These are phyloP conservation scores for Kalaharituber pfeilii DNA, from an alignment of 2,329 filamentous ascomycete species.

Conservation along the genomic window DNA sequence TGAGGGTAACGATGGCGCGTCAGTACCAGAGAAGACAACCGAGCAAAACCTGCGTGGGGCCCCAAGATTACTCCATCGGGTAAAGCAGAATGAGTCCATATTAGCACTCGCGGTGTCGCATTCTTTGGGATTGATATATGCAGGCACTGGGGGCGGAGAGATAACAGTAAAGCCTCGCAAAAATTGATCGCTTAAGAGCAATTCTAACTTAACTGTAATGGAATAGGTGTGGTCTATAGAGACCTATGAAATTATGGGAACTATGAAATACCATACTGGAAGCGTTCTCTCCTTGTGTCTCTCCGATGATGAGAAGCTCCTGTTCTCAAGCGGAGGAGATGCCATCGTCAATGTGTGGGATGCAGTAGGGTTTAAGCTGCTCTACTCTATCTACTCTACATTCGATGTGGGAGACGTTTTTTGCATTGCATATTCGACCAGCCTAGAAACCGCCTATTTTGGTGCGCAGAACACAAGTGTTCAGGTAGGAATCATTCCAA, in stretches of 20 bases:
- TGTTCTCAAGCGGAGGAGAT: slow-evolving; percentile 88
- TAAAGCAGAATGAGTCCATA: slow-evolving; percentile 61
- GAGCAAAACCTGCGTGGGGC: slow-evolving; percentile 6
- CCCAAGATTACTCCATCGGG: slow-evolving; percentile 55
- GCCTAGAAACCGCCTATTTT: slow-evolving; percentile 67
- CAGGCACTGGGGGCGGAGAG: slow-evolving; percentile 83
- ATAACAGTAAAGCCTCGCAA: slow-evolving; percentile 44
- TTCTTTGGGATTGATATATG: slow-evolving; percentile 52
- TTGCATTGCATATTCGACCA: slow-evolving; percentile 72
- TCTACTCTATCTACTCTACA: slow-evolving; percentile 81
- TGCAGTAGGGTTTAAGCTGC: slow-evolving; percentile 52
- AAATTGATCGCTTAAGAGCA: neutral
- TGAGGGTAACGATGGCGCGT: neutral
- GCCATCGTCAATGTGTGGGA: slow-evolving; percentile 88
- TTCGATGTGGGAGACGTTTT: slow-evolving; percentile 95
- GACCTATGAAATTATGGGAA: slow-evolving; percentile 63
- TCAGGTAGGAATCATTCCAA: slow-evolving; percentile 36
- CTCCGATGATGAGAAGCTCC: slow-evolving; percentile 52
- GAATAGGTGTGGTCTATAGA: slow-evolving; percentile 60
- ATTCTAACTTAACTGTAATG: neutral
- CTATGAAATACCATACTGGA: slow-evolving; percentile 76
- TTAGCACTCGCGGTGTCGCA: slow-evolving; percentile 68
- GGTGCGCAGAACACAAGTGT: slow-evolving; percentile 90
- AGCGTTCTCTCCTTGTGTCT: slow-evolving; percentile 76
- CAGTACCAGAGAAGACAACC: slow-evolving; percentile 1